These are phyloP conservation scores for Malus hybrid DNA, from an alignment of 331 rosid genomes.

Conservation along the genomic window DNA sequence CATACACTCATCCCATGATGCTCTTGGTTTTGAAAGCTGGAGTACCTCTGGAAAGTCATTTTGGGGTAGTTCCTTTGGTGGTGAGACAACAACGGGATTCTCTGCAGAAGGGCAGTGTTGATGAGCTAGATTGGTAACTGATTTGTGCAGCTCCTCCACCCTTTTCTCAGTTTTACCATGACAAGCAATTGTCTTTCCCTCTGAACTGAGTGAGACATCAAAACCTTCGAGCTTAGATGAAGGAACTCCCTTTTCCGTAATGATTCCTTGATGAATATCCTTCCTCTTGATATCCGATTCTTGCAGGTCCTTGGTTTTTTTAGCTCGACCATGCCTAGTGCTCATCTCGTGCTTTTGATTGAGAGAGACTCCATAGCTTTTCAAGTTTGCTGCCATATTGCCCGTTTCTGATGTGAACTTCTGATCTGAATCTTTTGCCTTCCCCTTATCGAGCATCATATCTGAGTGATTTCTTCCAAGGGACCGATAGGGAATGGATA, in stretches of 20 bases:
- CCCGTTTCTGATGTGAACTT: constrained; percentile 24
- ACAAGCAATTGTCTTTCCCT: constrained; percentile 19
- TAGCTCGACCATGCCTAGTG: constrained; percentile 19
- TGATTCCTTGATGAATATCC: constrained; percentile 24
- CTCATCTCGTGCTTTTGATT: constrained; percentile 23
- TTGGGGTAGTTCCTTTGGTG: constrained; percentile 32
- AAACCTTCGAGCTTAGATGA: constrained; percentile 25
- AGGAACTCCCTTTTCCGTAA: constrained; percentile 18
- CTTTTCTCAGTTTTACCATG: constrained; percentile 26
- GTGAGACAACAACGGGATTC: constrained; percentile 38
- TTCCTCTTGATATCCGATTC: constrained; percentile 34
- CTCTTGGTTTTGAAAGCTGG: constrained; percentile 27
- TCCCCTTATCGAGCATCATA: constrained; percentile 28
- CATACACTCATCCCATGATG: constrained; percentile 27
- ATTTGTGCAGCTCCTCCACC: constrained; percentile 21
- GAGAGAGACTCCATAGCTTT: constrained; percentile 21
- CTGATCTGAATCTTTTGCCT: constrained; percentile 18
- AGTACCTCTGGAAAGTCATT: constrained; percentile 25
- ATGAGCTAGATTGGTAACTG: constrained; percentile 22
- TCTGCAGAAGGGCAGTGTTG: constrained; percentile 21
- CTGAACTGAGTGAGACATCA: constrained; percentile 27
- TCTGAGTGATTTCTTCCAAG: constrained; percentile 26
- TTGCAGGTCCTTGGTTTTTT: constrained; percentile 13
- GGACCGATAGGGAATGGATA: constrained; percentile 23
- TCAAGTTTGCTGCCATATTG: constrained; percentile 23